Evolutionary conservation across 2,329 filamentous ascomycete species (phyloP).

Genomic region (Cercospora citrullina): DNA sequence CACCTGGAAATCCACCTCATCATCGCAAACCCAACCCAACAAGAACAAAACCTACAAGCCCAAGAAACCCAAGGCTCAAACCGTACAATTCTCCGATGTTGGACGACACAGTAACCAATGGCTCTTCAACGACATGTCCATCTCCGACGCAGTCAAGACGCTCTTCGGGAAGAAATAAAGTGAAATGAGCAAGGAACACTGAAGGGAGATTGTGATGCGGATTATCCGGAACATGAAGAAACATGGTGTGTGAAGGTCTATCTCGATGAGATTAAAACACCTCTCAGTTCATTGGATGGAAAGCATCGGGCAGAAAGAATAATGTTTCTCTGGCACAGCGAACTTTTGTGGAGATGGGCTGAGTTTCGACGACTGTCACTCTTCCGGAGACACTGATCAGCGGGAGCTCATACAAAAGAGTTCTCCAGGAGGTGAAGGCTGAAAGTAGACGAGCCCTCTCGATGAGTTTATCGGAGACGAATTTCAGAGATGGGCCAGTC

Average conservation of each 20-base stretch:
- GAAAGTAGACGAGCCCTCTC: not conserved
- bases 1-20: slow-evolving; percentile 13
- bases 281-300: not conserved
- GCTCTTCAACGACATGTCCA: slow-evolving; percentile 52
- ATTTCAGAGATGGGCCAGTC: not conserved
- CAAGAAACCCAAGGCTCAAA: slow-evolving; percentile 18
- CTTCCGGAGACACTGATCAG: not conserved
- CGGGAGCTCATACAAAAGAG: too few species aligned
- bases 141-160: slow-evolving; percentile 46
- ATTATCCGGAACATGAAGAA: not conserved
- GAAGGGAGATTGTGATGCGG: not conserved
- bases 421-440: not conserved
- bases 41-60: slow-evolving; percentile 5
- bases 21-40: not conserved
- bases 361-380: not conserved
- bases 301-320: not conserved
- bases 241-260: too few species aligned
- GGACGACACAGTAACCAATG: slow-evolving; percentile 55
- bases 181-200: too few species aligned
- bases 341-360: not conserved
- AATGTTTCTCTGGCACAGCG: not conserved
- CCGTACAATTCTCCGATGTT: slow-evolving; percentile 38
- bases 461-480: not conserved
- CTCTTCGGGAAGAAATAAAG: slow-evolving; percentile 29
- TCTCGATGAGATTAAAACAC: not conserved